These are phyloP conservation scores for Cystofilobasidium ferigula DNA, from an alignment of 768 basidiomycete genomes.

Conservation along the genomic window DNA sequence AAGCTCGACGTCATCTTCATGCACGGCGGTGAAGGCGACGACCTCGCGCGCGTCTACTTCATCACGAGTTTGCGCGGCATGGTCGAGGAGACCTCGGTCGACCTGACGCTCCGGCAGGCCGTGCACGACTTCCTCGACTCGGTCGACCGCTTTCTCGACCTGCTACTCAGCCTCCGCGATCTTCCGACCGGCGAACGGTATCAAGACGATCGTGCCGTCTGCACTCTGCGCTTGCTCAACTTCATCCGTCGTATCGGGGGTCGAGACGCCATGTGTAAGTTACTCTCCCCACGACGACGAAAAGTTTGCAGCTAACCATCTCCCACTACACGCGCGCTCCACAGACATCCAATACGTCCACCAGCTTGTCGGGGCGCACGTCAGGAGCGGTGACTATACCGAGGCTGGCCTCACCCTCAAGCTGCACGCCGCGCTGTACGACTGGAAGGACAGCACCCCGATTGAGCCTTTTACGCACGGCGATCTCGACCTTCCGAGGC, in stretches of 20 bases:
- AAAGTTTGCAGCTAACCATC: neutral
- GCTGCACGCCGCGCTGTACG: constrained; percentile 82
- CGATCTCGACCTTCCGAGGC: constrained; percentile 71
- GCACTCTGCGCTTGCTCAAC: constrained; percentile 81
- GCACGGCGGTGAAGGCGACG: constrained; percentile 77
- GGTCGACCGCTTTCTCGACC: constrained; percentile 82
- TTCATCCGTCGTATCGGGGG: constrained; percentile 77
- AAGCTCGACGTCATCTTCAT: constrained; percentile 84
- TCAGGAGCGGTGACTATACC: constrained; percentile 78
- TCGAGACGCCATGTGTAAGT: constrained; percentile 59
- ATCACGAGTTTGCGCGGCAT: constrained; percentile 75
- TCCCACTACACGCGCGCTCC: neutral
- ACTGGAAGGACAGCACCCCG: constrained; percentile 73
- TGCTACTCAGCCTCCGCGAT: constrained; percentile 73
- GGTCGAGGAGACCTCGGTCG: constrained; percentile 75
- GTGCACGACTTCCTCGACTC: constrained; percentile 70
- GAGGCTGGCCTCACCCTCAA: constrained; percentile 90
- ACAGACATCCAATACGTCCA: constrained; percentile 36
- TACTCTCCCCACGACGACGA: neutral
- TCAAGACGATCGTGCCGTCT: constrained; percentile 86
- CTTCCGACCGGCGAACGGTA: constrained; percentile 88
- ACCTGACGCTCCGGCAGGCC: constrained; percentile 62
- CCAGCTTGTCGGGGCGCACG: constrained; percentile 82
- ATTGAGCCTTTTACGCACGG: constrained; percentile 48
- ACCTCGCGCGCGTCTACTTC: constrained; percentile 85